Conservation (phyloP, 306 rosid species). For the Acmispon strigosus region DNA sequence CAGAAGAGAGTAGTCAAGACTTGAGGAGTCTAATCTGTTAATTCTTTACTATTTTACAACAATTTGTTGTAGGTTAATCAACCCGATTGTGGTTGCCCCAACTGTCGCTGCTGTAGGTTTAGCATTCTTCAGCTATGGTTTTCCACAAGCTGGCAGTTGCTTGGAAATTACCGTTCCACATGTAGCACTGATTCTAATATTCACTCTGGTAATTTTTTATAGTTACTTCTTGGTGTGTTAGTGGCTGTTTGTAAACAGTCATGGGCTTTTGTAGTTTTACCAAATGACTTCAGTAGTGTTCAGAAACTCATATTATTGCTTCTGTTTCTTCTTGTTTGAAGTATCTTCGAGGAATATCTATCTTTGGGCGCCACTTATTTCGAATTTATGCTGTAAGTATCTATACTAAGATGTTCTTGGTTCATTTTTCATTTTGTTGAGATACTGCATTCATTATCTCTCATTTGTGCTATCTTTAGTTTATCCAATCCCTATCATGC, state of each 20-base stretch:
- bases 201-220: constrained; percentile 40
- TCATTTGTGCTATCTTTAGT: neutral
- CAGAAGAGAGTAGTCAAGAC: neutral
- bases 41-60: neutral
- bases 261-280: neutral
- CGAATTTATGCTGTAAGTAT: constrained; percentile 79
- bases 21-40: neutral
- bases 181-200: constrained; percentile 70
- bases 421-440: constrained; percentile 4
- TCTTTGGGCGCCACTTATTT: constrained; percentile 66
- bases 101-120: constrained; percentile 92
- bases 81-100: constrained; percentile 94
- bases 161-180: constrained; percentile 82
- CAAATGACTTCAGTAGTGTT: constrained; percentile 18
- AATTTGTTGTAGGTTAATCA: constrained; percentile 60
- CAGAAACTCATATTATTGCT: constrained; percentile 12
- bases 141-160: constrained; percentile 91
- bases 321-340: constrained; percentile 24
- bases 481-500: neutral
- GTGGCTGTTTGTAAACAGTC: neutral
- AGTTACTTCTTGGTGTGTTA: neutral
- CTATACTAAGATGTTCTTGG: neutral
- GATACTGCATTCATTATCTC: neutral
- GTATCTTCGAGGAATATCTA: constrained; percentile 87
- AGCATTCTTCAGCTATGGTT: constrained; percentile 94